These are phyloP conservation scores for Dioszegia aurantiaca DNA, from an alignment of 768 basidiomycete species.

Conservation along the genomic window DNA sequence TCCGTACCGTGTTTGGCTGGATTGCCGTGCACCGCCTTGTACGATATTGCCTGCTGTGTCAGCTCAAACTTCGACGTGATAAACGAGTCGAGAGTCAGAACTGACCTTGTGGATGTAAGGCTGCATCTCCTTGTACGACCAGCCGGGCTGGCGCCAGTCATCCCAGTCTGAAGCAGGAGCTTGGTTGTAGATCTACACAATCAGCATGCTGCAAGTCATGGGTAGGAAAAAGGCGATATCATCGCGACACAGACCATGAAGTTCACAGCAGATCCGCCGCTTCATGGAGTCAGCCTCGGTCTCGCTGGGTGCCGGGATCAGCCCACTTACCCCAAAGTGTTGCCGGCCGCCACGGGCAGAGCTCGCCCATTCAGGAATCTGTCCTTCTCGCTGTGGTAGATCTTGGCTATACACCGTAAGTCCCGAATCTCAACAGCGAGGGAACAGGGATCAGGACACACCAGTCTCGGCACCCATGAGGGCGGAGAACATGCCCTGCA, in stretches of 20 bases:
- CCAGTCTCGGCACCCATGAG: slow-evolving; percentile 15
- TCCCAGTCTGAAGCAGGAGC: slow-evolving; percentile 28
- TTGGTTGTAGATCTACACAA: slow-evolving; percentile 33
- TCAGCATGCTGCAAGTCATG: too few relatives aligned
- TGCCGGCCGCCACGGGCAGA: slow-evolving; percentile 20
- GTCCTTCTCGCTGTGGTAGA: slow-evolving; percentile 16
- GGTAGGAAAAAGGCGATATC: too few relatives aligned
- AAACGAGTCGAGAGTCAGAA: neutral
- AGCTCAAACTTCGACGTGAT: neutral
- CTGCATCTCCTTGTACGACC: slow-evolving; percentile 20
- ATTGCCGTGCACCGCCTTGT: neutral
- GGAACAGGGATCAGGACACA: slow-evolving; percentile 5
- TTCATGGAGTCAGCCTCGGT: neutral
- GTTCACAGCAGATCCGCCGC: slow-evolving; percentile 27
- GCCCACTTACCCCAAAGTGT: slow-evolving; percentile 22
- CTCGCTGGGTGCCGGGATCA: neutral
- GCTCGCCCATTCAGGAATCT: slow-evolving; percentile 16
- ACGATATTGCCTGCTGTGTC: slow-evolving; percentile 6
- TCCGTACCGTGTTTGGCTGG: slow-evolving; percentile 14
- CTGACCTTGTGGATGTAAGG: slow-evolving; percentile 25
- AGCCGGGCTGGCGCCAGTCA: slow-evolving; percentile 31
- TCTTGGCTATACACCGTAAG: too few relatives aligned
- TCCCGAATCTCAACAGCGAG: neutral
- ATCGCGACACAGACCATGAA: slow-evolving; percentile 15
- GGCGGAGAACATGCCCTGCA: slow-evolving; percentile 26